A percentile compares a stretch with the other conserved stretches of the same genome.
Conservation (phyloP, 2,329 filamentous ascomycete genomes). For the Paraconiothyrium brasiliense region DNA sequence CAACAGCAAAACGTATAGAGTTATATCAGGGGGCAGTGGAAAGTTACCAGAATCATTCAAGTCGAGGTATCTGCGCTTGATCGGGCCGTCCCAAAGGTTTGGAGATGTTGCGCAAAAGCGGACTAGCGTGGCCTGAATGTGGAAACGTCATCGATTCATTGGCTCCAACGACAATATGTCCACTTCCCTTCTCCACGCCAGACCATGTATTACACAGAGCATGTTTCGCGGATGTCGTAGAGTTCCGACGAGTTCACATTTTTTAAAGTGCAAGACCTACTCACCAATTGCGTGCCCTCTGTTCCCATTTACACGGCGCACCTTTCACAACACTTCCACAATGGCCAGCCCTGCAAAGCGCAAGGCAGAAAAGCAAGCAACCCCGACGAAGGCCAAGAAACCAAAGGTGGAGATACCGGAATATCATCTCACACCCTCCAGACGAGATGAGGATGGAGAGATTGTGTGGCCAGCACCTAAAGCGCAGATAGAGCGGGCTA, state of each 20-base stretch:
- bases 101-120: not conserved
- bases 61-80: not conserved
- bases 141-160: conserved; percentile 9
- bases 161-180: not conserved
- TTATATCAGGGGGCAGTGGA: not conserved
- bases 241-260: not conserved
- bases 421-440: conserved; percentile 42
- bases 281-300: not conserved
- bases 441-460: conserved; percentile 51
- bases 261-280: not conserved
- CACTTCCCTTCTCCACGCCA: not conserved
- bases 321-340: conserved; percentile 22
- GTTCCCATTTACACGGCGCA: not conserved
- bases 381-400: conserved; percentile 35
- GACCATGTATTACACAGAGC: not conserved
- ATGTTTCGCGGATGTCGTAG: not conserved
- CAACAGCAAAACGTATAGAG: not conserved
- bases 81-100: not conserved
- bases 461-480: conserved; percentile 70
- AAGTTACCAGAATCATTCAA: not conserved
- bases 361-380: conserved; percentile 33
- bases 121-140: not conserved
- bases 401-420: conserved; percentile 38
- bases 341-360: conserved; percentile 42
- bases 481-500: conserved; percentile 64